Conservation (phyloP, 257 asterid genomes). For the Ajuga chamaepitys region DNA sequence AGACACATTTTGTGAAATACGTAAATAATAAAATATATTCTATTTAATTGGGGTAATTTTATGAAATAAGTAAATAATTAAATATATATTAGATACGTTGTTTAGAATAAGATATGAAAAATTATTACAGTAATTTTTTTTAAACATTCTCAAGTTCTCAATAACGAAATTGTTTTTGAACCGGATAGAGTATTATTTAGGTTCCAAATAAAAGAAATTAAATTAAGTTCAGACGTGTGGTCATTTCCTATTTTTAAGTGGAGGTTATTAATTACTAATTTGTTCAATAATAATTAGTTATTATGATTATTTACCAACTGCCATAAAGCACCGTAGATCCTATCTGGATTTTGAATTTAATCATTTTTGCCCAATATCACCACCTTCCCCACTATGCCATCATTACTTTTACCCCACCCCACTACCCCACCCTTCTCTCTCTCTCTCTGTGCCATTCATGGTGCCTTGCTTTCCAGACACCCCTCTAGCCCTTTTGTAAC, state of each 20-base stretch:
- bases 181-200: too few relatives aligned
- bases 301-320: slow-evolving; percentile 5
- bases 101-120: too few relatives aligned
- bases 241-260: not conserved
- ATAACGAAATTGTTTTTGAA: too few relatives aligned
- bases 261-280: not conserved
- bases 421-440: not conserved
- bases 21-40: too few relatives aligned
- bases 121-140: too few relatives aligned
- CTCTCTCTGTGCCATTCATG: slow-evolving; percentile 20
- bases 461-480: slow-evolving; percentile 29
- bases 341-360: slow-evolving; percentile 24
- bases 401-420: slow-evolving; percentile 8
- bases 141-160: too few relatives aligned
- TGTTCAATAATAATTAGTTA: not conserved
- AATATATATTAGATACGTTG: too few relatives aligned
- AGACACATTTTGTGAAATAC: too few relatives aligned
- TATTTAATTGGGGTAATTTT: too few relatives aligned
- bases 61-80: too few relatives aligned
- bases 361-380: slow-evolving; percentile 1
- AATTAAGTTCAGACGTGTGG: not conserved
- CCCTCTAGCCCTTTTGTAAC: slow-evolving; percentile 19
- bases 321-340: slow-evolving; percentile 13
- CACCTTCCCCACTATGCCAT: slow-evolving; percentile 26
- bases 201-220: too few relatives aligned